Percentiles rank a stretch among this genome's conserved stretches.
Evolutionary conservation across 345 rosid genomes (phyloP).

Genomic region (Moringa oleifera): DNA sequence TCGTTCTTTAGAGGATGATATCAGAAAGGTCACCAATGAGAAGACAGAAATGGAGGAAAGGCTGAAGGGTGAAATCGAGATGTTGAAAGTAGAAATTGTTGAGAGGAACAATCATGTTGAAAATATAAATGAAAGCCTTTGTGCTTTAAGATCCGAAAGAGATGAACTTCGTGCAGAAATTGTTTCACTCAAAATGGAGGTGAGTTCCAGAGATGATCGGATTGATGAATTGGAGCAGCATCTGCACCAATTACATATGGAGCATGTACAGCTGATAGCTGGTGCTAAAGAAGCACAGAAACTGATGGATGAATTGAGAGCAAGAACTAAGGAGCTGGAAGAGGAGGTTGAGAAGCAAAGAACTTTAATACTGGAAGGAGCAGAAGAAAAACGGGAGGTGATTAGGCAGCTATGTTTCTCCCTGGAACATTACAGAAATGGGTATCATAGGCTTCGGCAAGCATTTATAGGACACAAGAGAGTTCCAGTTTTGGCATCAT

Average conservation of each 20-base stretch:
- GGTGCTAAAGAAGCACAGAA: conserved; percentile 24
- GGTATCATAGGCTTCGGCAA: conserved; percentile 40
- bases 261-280: conserved; percentile 38
- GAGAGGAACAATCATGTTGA: conserved; percentile 31
- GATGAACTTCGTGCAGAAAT: conserved; percentile 28
- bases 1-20: conserved; percentile 55
- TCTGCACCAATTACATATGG: conserved; percentile 38
- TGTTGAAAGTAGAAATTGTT: conserved; percentile 36
- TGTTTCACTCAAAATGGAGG: conserved; percentile 29
- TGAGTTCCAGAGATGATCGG: conserved; percentile 29
- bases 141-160: conserved; percentile 31
- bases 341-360: conserved; percentile 47
- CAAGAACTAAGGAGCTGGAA: conserved; percentile 35
- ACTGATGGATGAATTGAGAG: conserved; percentile 28
- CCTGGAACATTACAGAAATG: conserved; percentile 53
- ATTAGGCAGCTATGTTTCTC: conserved; percentile 70
- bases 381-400: conserved; percentile 68
- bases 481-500: conserved; percentile 24
- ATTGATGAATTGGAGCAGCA: conserved; percentile 44
- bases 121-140: conserved; percentile 26
- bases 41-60: conserved; percentile 39
- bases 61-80: conserved; percentile 28
- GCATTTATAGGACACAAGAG: conserved; percentile 33
- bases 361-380: conserved; percentile 37
- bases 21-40: conserved; percentile 40